phyloP scores from a whole-genome alignment of 1,284 basidiomycete species.

The Ceratobasidium theobromae region DNA sequence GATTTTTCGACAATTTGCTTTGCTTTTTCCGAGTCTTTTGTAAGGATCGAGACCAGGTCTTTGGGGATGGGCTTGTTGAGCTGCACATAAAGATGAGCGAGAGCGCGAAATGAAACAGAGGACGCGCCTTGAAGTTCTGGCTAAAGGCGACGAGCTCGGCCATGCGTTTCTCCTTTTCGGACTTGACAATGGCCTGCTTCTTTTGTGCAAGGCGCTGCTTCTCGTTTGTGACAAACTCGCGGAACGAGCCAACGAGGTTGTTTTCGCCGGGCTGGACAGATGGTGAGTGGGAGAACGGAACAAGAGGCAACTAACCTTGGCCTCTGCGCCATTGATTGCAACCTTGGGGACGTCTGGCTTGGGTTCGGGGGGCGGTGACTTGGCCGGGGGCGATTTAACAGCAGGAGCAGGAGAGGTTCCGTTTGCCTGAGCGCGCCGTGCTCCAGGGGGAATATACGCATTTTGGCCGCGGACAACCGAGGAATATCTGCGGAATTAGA shows the following conservation, averaged over 20 bases:
- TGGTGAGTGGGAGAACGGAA: background rate
- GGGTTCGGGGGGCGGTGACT: slow-evolving; percentile 44
- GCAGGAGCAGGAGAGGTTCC: slow-evolving; percentile 35
- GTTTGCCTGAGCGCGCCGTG: slow-evolving; percentile 50
- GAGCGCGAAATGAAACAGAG: background rate
- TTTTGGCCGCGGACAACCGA: slow-evolving; percentile 86
- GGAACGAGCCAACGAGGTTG: slow-evolving; percentile 54
- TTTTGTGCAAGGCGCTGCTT: slow-evolving; percentile 86
- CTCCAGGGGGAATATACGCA: slow-evolving; percentile 92
- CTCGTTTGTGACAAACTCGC: slow-evolving; percentile 87
- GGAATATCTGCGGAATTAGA: slow-evolving; percentile 65
- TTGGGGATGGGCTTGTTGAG: slow-evolving; percentile 92
- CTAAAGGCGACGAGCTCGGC: slow-evolving; percentile 92
- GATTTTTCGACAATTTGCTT: slow-evolving; percentile 78
- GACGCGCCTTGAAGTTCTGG: slow-evolving; percentile 82
- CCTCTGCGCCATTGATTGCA: slow-evolving; percentile 31
- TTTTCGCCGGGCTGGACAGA: slow-evolving; percentile 37
- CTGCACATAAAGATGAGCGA: slow-evolving; percentile 45
- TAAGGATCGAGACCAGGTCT: slow-evolving; percentile 88
- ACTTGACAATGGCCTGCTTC: slow-evolving; percentile 86
- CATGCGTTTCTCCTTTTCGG: slow-evolving; percentile 90
- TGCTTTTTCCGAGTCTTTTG: slow-evolving; percentile 88
- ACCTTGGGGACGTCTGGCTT: slow-evolving; percentile 36
- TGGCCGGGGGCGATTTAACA: slow-evolving; percentile 40
- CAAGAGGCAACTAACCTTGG: slow-evolving; percentile 4